Evolutionary conservation across 805 yeast genomes (phyloP), one percentile per base, ranked within the genome.

Genomic region (Metschnikowia anglica): DNA sequence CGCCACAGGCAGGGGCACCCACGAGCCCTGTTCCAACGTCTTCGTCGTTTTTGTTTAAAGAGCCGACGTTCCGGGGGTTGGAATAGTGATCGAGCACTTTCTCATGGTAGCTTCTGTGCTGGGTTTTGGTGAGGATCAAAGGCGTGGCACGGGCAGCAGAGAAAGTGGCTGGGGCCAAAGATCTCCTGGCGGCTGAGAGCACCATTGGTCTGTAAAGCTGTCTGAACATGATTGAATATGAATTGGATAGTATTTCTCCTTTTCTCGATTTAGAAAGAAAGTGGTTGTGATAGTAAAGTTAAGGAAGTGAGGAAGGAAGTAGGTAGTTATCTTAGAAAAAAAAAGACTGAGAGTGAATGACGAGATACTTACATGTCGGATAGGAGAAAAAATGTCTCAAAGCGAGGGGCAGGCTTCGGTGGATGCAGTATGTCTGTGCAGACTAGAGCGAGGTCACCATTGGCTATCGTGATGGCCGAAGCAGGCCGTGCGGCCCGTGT

Each of bases 1-100:
- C 99, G 43, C 99, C 99, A 71, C 99, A 93, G 0, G 99, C 99
- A 42, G 99, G 98, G 0, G 99, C 98, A 44, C 99, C 99, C 12
- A 93, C 99, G 34, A 93, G 76, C 1, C 99, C 99, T 1, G 98
- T 93, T 33, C 99, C 99, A 10, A 93, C 97, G 53, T 81, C 79
- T 13, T 68, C 59, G 46, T 79, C 77, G 41, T 73, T 75, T 67
- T 90, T 89, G 68, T 90, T 88, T 65, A 93, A 70, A 5, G 96
- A 79, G 13, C 99, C 99, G 20, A 93, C 98, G 61, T 93, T 93
- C 66, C 99, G 80, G 48, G 99, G 99, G 70, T 91, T 90, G 59
- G 87, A 82, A 68, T 93, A 93, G 63, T 93, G 99, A 62, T 93
- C 98, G 55, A 91, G 83, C 41, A 91, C 97, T 63, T 88, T 89